Conservation (phyloP, 148 eudicot species). For the Rhododendron vialii region DNA sequence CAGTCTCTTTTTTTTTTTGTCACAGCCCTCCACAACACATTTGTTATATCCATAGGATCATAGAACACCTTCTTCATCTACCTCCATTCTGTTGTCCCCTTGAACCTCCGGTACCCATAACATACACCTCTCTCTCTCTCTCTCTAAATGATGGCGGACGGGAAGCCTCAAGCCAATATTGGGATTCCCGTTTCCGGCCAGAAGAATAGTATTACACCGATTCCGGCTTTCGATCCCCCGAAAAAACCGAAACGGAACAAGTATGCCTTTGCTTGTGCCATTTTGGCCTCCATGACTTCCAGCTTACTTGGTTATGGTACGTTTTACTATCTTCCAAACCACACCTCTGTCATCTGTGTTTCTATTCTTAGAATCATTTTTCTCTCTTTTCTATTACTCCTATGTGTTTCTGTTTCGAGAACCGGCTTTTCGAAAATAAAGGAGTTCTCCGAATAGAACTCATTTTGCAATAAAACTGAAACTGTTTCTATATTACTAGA, state of each 20-base stretch:
- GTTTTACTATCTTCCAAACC: neutral
- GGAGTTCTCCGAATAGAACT: no score
- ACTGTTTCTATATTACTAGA: no score
- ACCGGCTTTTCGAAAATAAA: no score
- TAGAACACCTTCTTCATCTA: neutral
- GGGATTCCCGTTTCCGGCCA: constrained; percentile 10
- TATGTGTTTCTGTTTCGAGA: no score
- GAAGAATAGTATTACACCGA: neutral
- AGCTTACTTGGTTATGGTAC: constrained; percentile 51
- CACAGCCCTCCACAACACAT: neutral
- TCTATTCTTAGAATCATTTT: neutral
- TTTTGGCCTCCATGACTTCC: constrained; percentile 50
- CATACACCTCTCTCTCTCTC: neutral
- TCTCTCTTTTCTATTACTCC: neutral
- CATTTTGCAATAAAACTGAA: no score
- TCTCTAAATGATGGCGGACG: constrained; percentile 10
- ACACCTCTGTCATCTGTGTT: neutral
- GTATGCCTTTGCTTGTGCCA: constrained; percentile 41
- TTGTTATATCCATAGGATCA: no score
- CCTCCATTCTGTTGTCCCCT: neutral
- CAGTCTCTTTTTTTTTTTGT: neutral
- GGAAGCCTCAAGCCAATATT: neutral
- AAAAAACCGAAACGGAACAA: constrained; percentile 36
- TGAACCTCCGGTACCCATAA: no score
- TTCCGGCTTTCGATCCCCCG: constrained; percentile 22